Base-by-base conservation (phyloP, 305 asterid species). In the Plantago coronopus region DNA sequence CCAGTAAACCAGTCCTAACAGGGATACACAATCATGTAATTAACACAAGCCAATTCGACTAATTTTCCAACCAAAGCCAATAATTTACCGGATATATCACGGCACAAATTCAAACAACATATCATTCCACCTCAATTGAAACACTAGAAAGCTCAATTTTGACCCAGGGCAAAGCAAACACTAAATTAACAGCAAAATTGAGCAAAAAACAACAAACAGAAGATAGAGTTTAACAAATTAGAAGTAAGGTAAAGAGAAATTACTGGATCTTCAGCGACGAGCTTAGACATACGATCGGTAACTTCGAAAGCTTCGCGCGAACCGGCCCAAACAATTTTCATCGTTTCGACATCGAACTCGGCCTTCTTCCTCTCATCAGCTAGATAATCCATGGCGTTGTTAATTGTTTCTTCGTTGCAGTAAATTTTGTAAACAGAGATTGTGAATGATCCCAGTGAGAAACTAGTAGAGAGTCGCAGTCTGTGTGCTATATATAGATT, bases 281-380 rank as follows among this genome's bases (percentile, higher is more conserved):
- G 97, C 83, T 89, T 87, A 50, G 99, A 74, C 48, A 93, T 89
- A 20, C 99, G 99, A 82, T 93, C 94, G n/a, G 96, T 78, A 31
- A 89, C 72, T 69, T 89, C 75, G 44, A 89, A 73, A 63, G 64
- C 64, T 37, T 74, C 83, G 17, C 73, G 84, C 43, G 99, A 93
- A 50, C 99, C 99, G 29, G 96, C 97, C 99, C 99, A 93, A 2
- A 87, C 88, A 61, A 93, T 67, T 82, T 93, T 93, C 99, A 93
- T 87, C 46, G 75, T 83, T 25, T 82, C 83, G 46, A 89, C 95
- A 80, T 87, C 94, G 79, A 93, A 93, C 76, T 66, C 78, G 27
- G 97, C 79, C 81, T 74, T 87, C 76, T 68, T 93, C 84, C 99
- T 82, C 85, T 93, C 99, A 61, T 74, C 87, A 45, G 79, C 94